A percentile compares a stretch with the other conserved stretches of the same genome.
Evolutionary conservation across 805 yeast species (phyloP).

Genomic region (Tetrapisispora arboricola): DNA sequence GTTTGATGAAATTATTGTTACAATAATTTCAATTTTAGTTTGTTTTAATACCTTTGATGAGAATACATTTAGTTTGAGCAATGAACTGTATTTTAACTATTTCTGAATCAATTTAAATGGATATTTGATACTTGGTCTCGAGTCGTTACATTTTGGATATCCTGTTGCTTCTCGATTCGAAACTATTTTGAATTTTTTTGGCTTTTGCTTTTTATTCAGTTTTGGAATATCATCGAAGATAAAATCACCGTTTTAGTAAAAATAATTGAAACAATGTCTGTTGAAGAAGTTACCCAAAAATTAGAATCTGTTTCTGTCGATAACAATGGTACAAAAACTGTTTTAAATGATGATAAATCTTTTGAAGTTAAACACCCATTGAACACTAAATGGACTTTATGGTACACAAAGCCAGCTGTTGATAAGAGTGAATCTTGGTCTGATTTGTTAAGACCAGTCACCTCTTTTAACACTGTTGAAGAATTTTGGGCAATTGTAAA

Average conservation of each 20-base stretch:
- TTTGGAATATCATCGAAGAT: background rate
- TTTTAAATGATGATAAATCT: slow-evolving; percentile 21
- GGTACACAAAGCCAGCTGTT: slow-evolving; percentile 93
- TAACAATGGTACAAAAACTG: slow-evolving; percentile 22
- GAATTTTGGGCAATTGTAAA: slow-evolving; percentile 98
- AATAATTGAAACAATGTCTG: slow-evolving; percentile 22
- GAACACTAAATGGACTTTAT: slow-evolving; percentile 84
- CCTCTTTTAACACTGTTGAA: slow-evolving; percentile 87
- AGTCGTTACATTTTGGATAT: too few relatives aligned
- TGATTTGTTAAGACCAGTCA: slow-evolving; percentile 85
- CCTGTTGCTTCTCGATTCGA: too few relatives aligned
- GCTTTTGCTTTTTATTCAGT: background rate
- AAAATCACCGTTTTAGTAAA: background rate
- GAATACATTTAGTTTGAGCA: too few relatives aligned
- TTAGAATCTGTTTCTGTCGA: slow-evolving; percentile 21
- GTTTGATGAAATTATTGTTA: background rate
- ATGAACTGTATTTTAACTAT: too few relatives aligned
- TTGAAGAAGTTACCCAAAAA: slow-evolving; percentile 28
- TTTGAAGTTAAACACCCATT: slow-evolving; percentile 61
- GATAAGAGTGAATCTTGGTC: slow-evolving; percentile 79
- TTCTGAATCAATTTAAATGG: too few relatives aligned
- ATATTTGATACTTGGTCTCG: too few relatives aligned
- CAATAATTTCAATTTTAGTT: background rate
- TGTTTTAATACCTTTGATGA: background rate
- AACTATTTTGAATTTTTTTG: background rate